phyloP scores from a whole-genome alignment of 441 rosid species.

The Gossypium schwendimanii region DNA sequence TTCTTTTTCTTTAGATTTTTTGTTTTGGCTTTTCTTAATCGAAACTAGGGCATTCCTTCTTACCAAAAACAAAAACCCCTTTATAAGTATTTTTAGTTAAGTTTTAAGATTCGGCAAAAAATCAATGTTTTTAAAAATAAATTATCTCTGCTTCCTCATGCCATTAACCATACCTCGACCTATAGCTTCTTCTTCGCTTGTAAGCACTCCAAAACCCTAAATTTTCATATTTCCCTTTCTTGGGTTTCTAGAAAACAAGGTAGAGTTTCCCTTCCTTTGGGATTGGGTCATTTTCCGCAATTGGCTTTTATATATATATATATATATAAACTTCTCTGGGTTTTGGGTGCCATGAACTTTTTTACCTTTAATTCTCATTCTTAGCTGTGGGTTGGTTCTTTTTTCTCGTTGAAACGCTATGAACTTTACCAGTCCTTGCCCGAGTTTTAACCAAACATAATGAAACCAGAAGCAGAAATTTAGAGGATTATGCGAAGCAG shows the following conservation, averaged over 20 bases:
- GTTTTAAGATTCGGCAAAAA: neutral
- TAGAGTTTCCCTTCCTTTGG: conserved; percentile 5
- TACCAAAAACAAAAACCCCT: neutral
- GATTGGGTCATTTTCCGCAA: neutral
- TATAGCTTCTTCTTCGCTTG: neutral
- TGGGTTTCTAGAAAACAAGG: conserved; percentile 1
- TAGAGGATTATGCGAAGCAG: conserved; percentile 7
- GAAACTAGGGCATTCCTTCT: neutral
- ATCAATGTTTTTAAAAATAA: neutral
- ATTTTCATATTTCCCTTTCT: conserved; percentile 2
- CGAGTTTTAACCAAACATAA: conserved; percentile 14
- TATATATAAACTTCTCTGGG: neutral
- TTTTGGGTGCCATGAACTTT: neutral
- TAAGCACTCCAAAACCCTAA: conserved; percentile 14
- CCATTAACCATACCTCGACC: neutral
- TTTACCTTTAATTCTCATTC: neutral
- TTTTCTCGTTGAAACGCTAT: conserved; percentile 3
- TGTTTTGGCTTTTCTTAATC: neutral
- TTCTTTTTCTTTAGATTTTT: neutral
- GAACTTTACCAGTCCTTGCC: conserved; percentile 15
- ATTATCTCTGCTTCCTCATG: neutral
- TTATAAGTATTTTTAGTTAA: neutral
- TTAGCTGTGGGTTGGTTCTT: neutral
- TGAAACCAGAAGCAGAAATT: conserved; percentile 8
- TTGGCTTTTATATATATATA: neutral